phyloP scores from a whole-genome alignment of 164 flowering plant species.

The Tetrastigma voinierianum region DNA sequence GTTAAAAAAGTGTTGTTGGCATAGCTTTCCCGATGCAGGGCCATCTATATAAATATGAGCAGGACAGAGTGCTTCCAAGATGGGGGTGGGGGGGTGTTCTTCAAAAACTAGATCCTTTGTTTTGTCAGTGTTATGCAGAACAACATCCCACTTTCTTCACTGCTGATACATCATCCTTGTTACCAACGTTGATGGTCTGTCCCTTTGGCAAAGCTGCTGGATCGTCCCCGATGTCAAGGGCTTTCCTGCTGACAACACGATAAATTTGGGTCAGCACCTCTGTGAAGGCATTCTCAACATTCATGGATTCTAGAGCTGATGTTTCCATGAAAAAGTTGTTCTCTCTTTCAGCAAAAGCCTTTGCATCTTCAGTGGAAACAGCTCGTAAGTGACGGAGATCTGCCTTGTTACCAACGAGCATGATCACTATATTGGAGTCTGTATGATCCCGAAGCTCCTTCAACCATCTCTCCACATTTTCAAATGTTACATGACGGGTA shows the following conservation, averaged over 20 bases:
- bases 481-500: constrained; percentile 77
- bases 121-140: constrained; percentile 34
- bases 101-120: not conserved
- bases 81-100: too few relatives aligned
- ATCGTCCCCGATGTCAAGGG: constrained; percentile 69
- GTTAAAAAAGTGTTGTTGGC: constrained; percentile 6
- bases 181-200: constrained; percentile 68
- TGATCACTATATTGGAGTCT: constrained; percentile 65
- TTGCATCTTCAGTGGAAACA: constrained; percentile 62
- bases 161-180: constrained; percentile 76
- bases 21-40: not conserved
- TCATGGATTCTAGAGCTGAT: constrained; percentile 74
- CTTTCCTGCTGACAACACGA: constrained; percentile 69
- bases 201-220: constrained; percentile 76
- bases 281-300: constrained; percentile 77
- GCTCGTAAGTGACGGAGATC: constrained; percentile 76
- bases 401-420: constrained; percentile 88
- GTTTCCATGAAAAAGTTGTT: constrained; percentile 78
- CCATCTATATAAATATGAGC: constrained; percentile 12
- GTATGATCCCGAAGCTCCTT: constrained; percentile 80
- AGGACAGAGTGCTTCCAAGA: not conserved
- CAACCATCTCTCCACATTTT: constrained; percentile 81
- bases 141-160: constrained; percentile 74
- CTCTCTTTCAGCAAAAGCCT: constrained; percentile 65
- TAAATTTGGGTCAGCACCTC: constrained; percentile 73